These are phyloP conservation scores for Macadamia tetraphylla DNA, from an alignment of 164 flowering plant species.

Conservation along the genomic window DNA sequence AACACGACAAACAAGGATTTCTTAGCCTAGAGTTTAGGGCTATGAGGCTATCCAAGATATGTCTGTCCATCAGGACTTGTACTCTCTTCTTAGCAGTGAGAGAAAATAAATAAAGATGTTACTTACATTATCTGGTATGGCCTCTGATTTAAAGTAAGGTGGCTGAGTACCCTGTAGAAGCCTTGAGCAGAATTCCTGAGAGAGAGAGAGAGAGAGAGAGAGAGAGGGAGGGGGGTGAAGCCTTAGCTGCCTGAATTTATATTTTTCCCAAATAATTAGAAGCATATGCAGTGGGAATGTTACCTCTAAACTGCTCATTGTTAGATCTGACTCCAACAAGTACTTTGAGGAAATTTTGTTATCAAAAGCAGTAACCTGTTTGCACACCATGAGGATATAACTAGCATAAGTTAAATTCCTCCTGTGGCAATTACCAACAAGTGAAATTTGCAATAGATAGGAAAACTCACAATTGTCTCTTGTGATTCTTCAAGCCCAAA, in stretches of 20 bases:
- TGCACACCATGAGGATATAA: slow-evolving; percentile 7
- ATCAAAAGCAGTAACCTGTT: slow-evolving; percentile 76
- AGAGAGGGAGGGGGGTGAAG: slow-evolving; percentile 6
- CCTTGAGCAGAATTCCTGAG: slow-evolving; percentile 70
- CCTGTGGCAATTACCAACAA: not conserved
- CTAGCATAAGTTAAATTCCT: slow-evolving; percentile 4
- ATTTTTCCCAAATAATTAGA: slow-evolving; percentile 1
- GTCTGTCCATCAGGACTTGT: not conserved
- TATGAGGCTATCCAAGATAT: not conserved
- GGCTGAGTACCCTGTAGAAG: slow-evolving; percentile 49
- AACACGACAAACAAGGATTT: not conserved
- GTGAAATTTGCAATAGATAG: not conserved
- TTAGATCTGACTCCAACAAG: slow-evolving; percentile 64
- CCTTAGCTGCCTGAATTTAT: slow-evolving; percentile 9
- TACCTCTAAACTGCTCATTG: slow-evolving; percentile 67
- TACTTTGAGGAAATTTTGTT: slow-evolving; percentile 59
- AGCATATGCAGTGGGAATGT: slow-evolving; percentile 11
- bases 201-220: slow-evolving; percentile 15
- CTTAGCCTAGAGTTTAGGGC: not conserved
- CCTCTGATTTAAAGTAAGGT: slow-evolving; percentile 73
- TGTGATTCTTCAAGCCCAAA: slow-evolving; percentile 83
- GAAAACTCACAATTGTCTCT: slow-evolving; percentile 52
- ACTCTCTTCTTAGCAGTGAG: not conserved
- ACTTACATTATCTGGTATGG: slow-evolving; percentile 75
- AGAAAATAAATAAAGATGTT: slow-evolving; percentile 4